Base-by-base conservation (phyloP, 2,329 filamentous ascomycete species). In the Penicillium sp. region DNA sequence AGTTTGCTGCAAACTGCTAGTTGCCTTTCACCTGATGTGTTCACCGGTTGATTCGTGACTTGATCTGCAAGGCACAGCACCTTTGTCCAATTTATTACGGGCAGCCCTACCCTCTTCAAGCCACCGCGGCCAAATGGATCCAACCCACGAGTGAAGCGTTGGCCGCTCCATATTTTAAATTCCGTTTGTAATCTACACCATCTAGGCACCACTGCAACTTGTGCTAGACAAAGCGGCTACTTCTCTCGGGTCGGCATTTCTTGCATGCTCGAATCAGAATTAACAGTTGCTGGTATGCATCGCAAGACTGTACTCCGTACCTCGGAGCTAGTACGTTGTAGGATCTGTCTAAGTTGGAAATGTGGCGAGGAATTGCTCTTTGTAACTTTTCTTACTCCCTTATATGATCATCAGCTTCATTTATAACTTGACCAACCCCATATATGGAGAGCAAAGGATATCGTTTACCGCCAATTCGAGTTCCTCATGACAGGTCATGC, bases 111-210 rank as follows among this genome's bases (percentile, higher is more conserved):
- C 61, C 86, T 86, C 40, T 82, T 85, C 64, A 55, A 59, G 58
- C 67, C 43, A 61, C 14, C 36, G 10, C 63, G 43, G 48, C 52
- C 25, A n/a, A n/a, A n/a, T 58, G 60, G 65, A 54, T 67, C 68
- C 55, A 62, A 69, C 37, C 57, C 84, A 3, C 89, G 86, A 46
- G 75, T 81, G 37, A 86, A 84, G 68, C 83, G 89, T 59, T 88
- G 84, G 66, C 83, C 87, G 16, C 79, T 96, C 16, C 87, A 92
- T 72, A 72, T 94, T 8, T 79, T 96, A 8, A 91, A 93, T 33
- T 9, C 1, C 9, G 5, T 72, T 74, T 96, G 38, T 89, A 25
- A 78, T 95, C 28, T 86, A 91, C 69, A 77, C 57, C 77, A 83
- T 58, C 76, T 79, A 47, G 73, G 75, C 22, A 60, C 66, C 9